Evolutionary conservation across 371 early-diverging fungal genomes (phyloP), one percentile per base, ranked within the genome.

Genomic region (Circinella umbellata): DNA sequence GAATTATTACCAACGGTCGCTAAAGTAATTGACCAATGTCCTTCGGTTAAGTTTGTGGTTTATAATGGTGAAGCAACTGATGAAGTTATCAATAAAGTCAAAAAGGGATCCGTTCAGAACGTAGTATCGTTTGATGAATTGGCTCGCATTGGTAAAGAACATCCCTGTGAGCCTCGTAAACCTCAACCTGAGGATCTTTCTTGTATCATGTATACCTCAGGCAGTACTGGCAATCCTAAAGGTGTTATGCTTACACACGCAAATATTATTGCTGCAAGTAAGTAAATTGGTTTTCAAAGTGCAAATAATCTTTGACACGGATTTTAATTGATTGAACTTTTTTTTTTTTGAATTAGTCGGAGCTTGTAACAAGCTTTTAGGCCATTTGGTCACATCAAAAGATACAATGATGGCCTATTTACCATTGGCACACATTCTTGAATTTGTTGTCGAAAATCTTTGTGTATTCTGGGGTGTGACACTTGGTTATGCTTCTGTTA

Each of bases 341-440:
- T 8, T 51, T 51, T 51, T 17, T 13, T 18, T 13, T 53, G 14
- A 53, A n/a, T 27, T 27, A 57, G 57, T 57, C 35, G 57, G 34
- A 34, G 57, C 34, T 27, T 18, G 34, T 34, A 57, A 57, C 27
- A 57, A 57, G n/a, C 35, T 85, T 70, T 70, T 85, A 73, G 76
- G 76, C 51, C 73, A 77, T 66, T 39, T 81, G 13, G 38, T 81
- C 18, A 73, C 71, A 35, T 75, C 67, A 47, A 80, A 84, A 38
- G 92, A 91, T 71, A 75, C 80, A 8, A 83, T 96, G 79, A 84
- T 98, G 61, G 94, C 95, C n/a, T 98, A 96, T 79, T 86, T 99
- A 63, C 99, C 99, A 9, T 81, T 96, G 18, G 95, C 97, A 38
- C 98, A 99, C 83, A 91, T 92, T 13, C 83, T 92, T 69, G 94